Base-by-base conservation (phyloP, 2,329 filamentous ascomycete species). In the Nemania serpens region DNA sequence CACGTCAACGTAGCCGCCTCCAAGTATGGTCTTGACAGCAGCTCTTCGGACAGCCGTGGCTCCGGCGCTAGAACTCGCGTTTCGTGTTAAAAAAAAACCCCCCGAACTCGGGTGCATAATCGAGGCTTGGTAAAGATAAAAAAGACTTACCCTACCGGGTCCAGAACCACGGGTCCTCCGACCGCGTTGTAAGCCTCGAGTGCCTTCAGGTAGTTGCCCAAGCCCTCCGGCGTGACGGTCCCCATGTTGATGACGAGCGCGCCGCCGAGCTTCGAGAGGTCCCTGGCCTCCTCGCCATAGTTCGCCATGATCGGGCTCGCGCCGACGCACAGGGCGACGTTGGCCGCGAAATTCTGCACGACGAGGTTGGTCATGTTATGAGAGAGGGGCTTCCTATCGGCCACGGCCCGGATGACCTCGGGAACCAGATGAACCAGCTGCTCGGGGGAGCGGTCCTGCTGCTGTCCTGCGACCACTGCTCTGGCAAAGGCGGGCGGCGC, bases 301-400 rank as follows among this genome's bases (percentile, higher is more conserved):
- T 91, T 93, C 7, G 93, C 88, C 94, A 98, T 98, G 75, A 97
- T 97, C 41, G 94, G 94, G 18, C 90, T 95, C 12, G 91, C 90
- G 37, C 94, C 94, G 54, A 96, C 83, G 36, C 89, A 86, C 15
- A 97, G 83, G 41, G 91, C 92, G 2, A 97, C 89, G 71, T 96
- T 97, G 54, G 95, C 94, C 15, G 93, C 91, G 70, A 98, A 91
- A 77, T 97, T 97, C 71, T 97, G 93, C 20, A 97, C 94, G 0
- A 98, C 94, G 54, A 93, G 82, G 74, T 98, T 98, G 55, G 95
- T 98, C 91, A 98, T 98, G 77, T 97, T 97, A 77, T 98, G 94
- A 52, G 90, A 90, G 20, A 98, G 82, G 0, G 93, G 93, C 58
- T 84, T 88, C 45, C 77, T 81, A 2, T 79, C 74, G 5, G 84